These are phyloP conservation scores for Claviceps arundinis DNA, from an alignment of 2,329 filamentous ascomycete genomes.

Conservation along the genomic window DNA sequence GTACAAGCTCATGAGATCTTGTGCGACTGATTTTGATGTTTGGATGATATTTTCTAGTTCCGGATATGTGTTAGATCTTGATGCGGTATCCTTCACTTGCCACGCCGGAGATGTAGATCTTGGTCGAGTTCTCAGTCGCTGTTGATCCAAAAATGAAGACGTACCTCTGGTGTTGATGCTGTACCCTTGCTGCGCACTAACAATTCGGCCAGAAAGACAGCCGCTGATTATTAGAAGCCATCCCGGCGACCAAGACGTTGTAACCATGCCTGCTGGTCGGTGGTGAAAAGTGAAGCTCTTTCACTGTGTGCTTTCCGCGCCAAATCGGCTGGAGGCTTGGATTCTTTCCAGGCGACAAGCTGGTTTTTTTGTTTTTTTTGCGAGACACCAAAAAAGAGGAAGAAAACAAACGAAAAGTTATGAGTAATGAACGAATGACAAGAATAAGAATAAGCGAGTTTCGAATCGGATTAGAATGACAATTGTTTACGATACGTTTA, in stretches of 20 bases:
- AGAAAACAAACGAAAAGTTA: neutral
- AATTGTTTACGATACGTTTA: neutral
- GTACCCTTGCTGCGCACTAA: slow-evolving; percentile 13
- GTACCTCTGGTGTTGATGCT: slow-evolving; percentile 19
- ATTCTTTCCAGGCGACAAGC: neutral
- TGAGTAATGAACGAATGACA: neutral
- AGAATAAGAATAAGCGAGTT: neutral
- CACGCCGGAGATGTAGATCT: neutral
- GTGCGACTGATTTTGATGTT: slow-evolving; percentile 19
- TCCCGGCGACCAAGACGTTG: neutral
- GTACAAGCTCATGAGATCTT: slow-evolving; percentile 24
- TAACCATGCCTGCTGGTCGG: neutral
- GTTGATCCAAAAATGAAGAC: neutral
- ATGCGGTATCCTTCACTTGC: neutral
- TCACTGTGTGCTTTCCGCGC: neutral
- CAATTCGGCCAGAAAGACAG: slow-evolving; percentile 2
- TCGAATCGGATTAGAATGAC: no score
- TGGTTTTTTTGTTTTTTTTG: neutral
- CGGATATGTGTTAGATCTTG: neutral
- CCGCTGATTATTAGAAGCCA: slow-evolving; percentile 1
- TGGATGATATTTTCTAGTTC: slow-evolving; percentile 16
- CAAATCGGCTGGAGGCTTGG: neutral
- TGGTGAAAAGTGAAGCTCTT: neutral
- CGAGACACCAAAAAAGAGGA: neutral
- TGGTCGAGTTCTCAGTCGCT: neutral